A percentile compares a stretch with the other conserved stretches of the same genome.
Conservation (phyloP, 2,329 filamentous ascomycete genomes). For the Aspergillus vadensis region DNA sequence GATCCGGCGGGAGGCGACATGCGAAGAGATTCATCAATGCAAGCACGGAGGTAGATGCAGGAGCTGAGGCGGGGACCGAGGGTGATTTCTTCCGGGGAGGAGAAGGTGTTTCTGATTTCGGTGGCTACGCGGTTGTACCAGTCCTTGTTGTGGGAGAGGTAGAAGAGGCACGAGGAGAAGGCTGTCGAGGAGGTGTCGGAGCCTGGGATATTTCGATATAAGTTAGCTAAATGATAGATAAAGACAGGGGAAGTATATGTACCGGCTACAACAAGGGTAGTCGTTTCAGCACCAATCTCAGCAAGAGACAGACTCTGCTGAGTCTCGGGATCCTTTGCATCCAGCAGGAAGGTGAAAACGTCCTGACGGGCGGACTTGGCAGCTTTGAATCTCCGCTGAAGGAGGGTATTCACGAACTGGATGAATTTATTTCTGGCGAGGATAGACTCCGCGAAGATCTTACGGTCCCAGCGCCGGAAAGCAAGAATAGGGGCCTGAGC, state of each 20-base stretch:
- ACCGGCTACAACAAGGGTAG: conserved; percentile 53
- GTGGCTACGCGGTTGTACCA: conserved; percentile 32
- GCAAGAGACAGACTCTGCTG: conserved; percentile 29
- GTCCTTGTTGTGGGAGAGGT: conserved; percentile 39
- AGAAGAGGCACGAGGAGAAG: conserved; percentile 43
- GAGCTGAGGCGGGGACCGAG: conserved; percentile 34
- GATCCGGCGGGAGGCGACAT: conserved; percentile 34
- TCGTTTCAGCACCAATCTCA: conserved; percentile 54
- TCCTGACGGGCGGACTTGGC: conserved; percentile 43
- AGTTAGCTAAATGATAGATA: neutral
- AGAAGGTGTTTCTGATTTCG: conserved; percentile 40
- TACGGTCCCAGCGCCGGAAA: conserved; percentile 15
- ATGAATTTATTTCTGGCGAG: conserved; percentile 47
- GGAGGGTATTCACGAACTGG: conserved; percentile 23
- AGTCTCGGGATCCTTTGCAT: conserved; percentile 51
- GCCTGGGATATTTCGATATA: conserved; percentile 16
- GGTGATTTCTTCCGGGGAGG: conserved; percentile 40
- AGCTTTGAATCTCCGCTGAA: conserved; percentile 24
- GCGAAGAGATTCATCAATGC: conserved; percentile 43
- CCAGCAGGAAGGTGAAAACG: conserved; percentile 52
- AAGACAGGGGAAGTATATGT: neutral
- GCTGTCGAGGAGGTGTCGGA: conserved; percentile 46
- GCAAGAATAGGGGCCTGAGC: conserved; percentile 12
- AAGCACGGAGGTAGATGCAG: conserved; percentile 47
- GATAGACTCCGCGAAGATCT: conserved; percentile 27